Evolutionary conservation across 805 yeast genomes (phyloP).

Genomic region (Cyberlindnera amylophila): DNA sequence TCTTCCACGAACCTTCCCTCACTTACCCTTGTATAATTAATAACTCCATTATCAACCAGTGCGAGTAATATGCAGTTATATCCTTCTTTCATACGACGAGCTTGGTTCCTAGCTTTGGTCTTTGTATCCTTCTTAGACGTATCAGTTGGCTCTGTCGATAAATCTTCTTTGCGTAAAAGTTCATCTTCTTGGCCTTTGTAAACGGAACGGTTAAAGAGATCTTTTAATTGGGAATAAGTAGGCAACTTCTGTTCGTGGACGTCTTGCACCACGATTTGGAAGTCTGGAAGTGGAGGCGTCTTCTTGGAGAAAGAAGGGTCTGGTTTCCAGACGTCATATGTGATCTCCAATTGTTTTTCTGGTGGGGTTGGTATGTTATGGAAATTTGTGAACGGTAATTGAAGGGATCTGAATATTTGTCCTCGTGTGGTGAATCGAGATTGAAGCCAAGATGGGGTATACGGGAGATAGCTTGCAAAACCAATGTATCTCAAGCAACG

Average conservation of each 20-base stretch:
- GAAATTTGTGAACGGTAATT: constrained; percentile 21
- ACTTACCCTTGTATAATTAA: constrained; percentile 56
- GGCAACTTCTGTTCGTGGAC: constrained; percentile 49
- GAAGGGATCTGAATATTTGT: constrained; percentile 30
- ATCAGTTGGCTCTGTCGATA: background rate
- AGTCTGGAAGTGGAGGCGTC: constrained; percentile 70
- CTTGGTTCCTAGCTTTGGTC: constrained; percentile 28
- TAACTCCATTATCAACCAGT: constrained; percentile 68
- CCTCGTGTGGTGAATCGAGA: constrained; percentile 24
- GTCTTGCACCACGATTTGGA: constrained; percentile 57
- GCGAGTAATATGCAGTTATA: constrained; percentile 53
- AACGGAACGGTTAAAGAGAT: constrained; percentile 25
- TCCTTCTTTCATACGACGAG: constrained; percentile 47
- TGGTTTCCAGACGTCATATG: constrained; percentile 85
- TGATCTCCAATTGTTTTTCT: constrained; percentile 11
- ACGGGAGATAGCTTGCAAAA: constrained; percentile 12
- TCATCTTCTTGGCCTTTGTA: constrained; percentile 20
- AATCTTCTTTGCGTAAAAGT: background rate
- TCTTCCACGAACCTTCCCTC: constrained; percentile 45
- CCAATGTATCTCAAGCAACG: constrained; percentile 1
- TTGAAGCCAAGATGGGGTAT: constrained; percentile 16
- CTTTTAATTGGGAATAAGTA: constrained; percentile 37
- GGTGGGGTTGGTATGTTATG: constrained; percentile 16
- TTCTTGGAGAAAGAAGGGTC: constrained; percentile 64
- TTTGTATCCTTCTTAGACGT: background rate